phyloP scores from a whole-genome alignment of 2,329 filamentous ascomycete genomes.

The Diaporthe sp. region DNA sequence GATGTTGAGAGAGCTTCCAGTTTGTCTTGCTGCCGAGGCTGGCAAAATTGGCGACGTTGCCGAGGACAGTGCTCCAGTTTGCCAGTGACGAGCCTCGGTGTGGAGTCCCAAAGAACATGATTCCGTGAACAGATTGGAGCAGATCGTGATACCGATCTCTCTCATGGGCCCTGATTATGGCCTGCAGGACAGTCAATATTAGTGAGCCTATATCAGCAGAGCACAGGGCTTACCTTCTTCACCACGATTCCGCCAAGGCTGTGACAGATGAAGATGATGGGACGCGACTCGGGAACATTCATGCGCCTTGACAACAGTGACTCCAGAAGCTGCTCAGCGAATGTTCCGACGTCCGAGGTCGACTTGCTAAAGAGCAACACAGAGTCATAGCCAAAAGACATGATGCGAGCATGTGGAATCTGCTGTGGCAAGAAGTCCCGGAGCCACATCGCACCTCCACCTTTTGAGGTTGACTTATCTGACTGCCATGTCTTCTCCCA shows the following conservation, averaged over 20 bases:
- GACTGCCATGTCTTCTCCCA: constrained; percentile 35
- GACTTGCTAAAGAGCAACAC: constrained; percentile 41
- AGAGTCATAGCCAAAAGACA: constrained; percentile 38
- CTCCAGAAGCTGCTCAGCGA: constrained; percentile 31
- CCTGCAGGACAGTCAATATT: not conserved
- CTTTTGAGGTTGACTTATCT: not conserved
- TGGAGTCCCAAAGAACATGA: constrained; percentile 35
- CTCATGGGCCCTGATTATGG: constrained; percentile 32
- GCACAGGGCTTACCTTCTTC: constrained; percentile 45
- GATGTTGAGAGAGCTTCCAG: constrained; percentile 43
- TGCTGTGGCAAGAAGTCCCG: constrained; percentile 33
- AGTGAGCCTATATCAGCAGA: not conserved
- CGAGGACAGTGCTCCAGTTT: constrained; percentile 27
- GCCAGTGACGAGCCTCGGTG: constrained; percentile 34
- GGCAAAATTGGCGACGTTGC: constrained; percentile 20
- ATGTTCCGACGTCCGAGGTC: constrained; percentile 25
- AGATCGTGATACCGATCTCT: constrained; percentile 25
- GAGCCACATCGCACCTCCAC: constrained; percentile 25
- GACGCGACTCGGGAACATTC: constrained; percentile 38
- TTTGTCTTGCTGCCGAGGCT: constrained; percentile 35
- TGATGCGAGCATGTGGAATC: constrained; percentile 43
- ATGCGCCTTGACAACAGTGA: constrained; percentile 36
- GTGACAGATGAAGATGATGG: constrained; percentile 49
- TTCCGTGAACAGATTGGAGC: constrained; percentile 12
- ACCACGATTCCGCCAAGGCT: constrained; percentile 49